Base-by-base conservation (phyloP, 176 grass and related monocot species). In the Miscanthus lutarioriparius region DNA sequence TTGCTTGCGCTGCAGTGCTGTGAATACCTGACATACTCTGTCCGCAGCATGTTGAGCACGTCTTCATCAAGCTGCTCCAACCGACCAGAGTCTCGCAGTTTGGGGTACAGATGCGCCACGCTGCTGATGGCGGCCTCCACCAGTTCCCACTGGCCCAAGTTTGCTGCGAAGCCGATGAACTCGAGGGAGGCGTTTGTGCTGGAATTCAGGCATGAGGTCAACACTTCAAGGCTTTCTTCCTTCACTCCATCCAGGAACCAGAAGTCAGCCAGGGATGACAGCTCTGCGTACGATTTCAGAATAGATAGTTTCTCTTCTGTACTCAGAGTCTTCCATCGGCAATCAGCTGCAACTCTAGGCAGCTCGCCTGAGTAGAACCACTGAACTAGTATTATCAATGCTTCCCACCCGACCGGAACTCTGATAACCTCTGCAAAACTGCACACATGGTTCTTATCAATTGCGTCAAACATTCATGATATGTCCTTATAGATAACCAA, bases 221-320 rank as follows among this genome's bases (percentile, higher is more conserved):
- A 78, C 7, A 17, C 85, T 35, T 61, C 36, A 5, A 88, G 87
- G 64, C 85, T 83, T 69, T 90, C 84, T 65, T 92, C 96, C 79
- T 85, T 89, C 17, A 98, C 51, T 7, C 86, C 92, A 14, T 98
- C 89, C 44, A 91, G 78, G 61, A 90, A 87, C 96, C 96, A 95
- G 86, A 90, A 95, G 49, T 95, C 91, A 9, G 92, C 69, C 32
- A 98, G 77, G 4, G 96, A 98, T 27, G 87, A 92, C 49, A 98
- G 70, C 62, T 95, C 96, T 7, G 80, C 86, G 2, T 95, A 93
- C 0, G 91, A 15, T 39, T 27, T 65, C 2, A 98, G 83, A 35
- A 95, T 77, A 6, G 56, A 45, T 1, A 90, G 27, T 54, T 93
- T 75, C 82, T 87, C 74, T 23, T 88, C 79, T 25, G 40, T 53